These are phyloP conservation scores for Sarocladium kiliense DNA, from an alignment of 2,329 filamentous ascomycete species.

Conservation along the genomic window DNA sequence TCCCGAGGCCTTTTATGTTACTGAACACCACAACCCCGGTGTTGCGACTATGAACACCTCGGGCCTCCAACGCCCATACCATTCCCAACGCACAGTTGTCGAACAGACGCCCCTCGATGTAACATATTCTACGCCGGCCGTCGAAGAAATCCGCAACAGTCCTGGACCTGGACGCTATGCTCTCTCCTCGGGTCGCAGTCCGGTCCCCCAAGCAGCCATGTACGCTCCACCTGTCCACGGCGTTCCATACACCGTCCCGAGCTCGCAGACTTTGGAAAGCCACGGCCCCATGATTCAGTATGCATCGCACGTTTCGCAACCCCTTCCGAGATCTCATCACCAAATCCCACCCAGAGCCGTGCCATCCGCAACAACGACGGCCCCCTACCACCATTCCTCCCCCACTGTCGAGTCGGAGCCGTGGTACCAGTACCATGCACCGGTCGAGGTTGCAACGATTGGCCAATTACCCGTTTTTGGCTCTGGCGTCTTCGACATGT, in stretches of 20 bases:
- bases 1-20: conserved; percentile 47
- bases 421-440: conserved; percentile 55
- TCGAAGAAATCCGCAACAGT: conserved; percentile 35
- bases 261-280: conserved; percentile 42
- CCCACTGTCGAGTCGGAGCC: conserved; percentile 40
- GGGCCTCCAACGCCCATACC: conserved; percentile 41
- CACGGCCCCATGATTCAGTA: conserved; percentile 37
- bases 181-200: conserved; percentile 47
- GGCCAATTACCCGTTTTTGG: conserved; percentile 46
- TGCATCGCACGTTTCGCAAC: conserved; percentile 35
- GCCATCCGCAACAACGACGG: conserved; percentile 16
- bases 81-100: conserved; percentile 25
- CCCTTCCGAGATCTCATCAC: conserved; percentile 27
- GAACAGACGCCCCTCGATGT: neutral
- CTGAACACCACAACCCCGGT: conserved; percentile 57
- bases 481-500: conserved; percentile 46
- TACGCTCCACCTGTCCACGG: conserved; percentile 51
- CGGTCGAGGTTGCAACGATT: conserved; percentile 52
- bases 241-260: conserved; percentile 43
- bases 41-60: conserved; percentile 57
- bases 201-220: conserved; percentile 47
- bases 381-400: conserved; percentile 29
- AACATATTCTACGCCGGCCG: neutral
- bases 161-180: conserved; percentile 54
- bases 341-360: conserved; percentile 29